These are phyloP conservation scores for Phytophthora pinifolia DNA, from an alignment of 352 stramenopile species.

Conservation along the genomic window DNA sequence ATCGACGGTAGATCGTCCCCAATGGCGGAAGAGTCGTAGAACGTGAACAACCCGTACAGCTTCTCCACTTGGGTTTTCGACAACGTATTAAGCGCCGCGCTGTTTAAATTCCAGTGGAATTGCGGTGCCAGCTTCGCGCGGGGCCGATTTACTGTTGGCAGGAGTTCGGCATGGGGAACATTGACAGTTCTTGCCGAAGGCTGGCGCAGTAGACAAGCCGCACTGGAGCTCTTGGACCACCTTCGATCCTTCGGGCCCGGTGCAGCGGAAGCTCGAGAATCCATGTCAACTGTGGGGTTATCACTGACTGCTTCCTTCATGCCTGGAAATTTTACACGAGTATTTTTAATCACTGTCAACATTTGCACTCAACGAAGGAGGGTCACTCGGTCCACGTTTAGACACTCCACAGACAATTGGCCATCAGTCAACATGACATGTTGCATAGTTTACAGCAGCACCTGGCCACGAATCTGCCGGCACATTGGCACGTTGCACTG, in stretches of 20 bases:
- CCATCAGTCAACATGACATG: no score
- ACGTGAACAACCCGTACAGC: constrained; percentile 55
- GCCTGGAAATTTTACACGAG: no score
- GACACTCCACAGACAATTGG: no score
- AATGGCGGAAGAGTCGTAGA: constrained; percentile 59
- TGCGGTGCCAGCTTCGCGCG: constrained; percentile 26
- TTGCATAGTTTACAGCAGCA: constrained; percentile 25
- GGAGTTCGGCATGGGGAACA: background rate
- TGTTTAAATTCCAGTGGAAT: constrained; percentile 64
- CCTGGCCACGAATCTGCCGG: constrained; percentile 35
- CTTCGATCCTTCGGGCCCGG: constrained; percentile 9
- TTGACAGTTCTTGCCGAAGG: background rate
- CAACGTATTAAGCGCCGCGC: constrained; percentile 31
- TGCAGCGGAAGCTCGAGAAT: constrained; percentile 15
- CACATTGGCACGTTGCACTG: constrained; percentile 50
- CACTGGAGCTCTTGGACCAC: constrained; percentile 3
- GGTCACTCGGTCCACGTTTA: no score
- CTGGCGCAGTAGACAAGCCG: constrained; percentile 11
- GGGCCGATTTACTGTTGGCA: constrained; percentile 20
- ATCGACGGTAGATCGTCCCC: constrained; percentile 52
- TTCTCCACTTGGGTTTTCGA: constrained; percentile 28
- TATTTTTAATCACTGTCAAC: no score
- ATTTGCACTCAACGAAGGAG: no score
- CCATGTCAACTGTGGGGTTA: background rate
- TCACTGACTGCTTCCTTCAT: no score